Evolutionary conservation across 495 filamentous ascomycete species (phyloP), one percentile per base, ranked within the genome.

Genomic region (Haplographium delicatum): DNA sequence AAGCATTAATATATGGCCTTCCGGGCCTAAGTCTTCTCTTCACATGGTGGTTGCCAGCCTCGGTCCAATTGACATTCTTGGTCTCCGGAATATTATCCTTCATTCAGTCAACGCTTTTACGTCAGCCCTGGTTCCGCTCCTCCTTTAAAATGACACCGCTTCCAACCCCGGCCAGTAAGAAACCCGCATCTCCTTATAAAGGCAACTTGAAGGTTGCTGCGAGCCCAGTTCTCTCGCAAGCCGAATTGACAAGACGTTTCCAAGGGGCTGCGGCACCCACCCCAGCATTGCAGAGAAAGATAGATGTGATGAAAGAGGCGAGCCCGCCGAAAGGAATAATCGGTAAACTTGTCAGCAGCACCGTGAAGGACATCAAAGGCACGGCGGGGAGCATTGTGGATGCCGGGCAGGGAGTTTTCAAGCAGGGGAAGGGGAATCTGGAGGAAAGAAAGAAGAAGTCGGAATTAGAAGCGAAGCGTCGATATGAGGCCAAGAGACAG

Each of bases 21-120:
- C 84, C 89, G 8, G 62, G 72, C 0, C 7, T 91, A 2, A 76
- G 80, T 19, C 70, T 86, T 23, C 8, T 72, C 7, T 76, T 90
- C 57, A 83, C 86, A 38, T 58, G 70, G 3, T 81, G 68, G 59
- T 72, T 85, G 61, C 86, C 91, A 0, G 80, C 80, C 10, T 78
- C 72, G 5, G 56, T 95, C 5, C 85, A 90, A 59, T 66, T 88
- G 35, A 87, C 84, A 65, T 90, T 98, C 68, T 59, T 76, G 35
- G 46, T 71, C 18, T 72, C 80, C 1, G 74, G 80, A 44, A 1
- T 75, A 0, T 65, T 87, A 24, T 76, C 80, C 13, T 54, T 79
- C 22, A 37, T 65, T 9, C 89, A 94, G 64, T 62, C 78, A 1
- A 57, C 64, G n/a, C 15, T 81, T 1, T 68, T 89, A 41, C 69